These are phyloP conservation scores for Ajuga chamaepitys DNA, from an alignment of 257 asterid species.

Conservation along the genomic window DNA sequence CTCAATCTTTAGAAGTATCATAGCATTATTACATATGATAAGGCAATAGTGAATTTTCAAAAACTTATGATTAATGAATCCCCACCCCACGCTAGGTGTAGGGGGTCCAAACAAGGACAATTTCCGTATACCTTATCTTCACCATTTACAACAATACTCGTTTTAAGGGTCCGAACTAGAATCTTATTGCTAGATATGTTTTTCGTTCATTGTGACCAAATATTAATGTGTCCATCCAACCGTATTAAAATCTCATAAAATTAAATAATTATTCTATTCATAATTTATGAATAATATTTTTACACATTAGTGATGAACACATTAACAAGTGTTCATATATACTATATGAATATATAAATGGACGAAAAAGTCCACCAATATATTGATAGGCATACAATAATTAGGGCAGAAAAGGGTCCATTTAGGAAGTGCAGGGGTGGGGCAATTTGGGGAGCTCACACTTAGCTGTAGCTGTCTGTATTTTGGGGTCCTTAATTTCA, in stretches of 20 bases:
- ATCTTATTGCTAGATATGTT: not conserved
- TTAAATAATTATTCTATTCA: no score
- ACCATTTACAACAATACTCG: not conserved
- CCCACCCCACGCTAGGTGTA: conserved; percentile 12
- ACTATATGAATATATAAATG: not conserved
- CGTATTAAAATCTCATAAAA: no score
- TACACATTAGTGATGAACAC: no score
- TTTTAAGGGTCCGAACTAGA: not conserved
- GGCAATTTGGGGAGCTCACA: conserved; percentile 15
- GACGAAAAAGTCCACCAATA: conserved; percentile 11
- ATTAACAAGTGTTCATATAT: not conserved
- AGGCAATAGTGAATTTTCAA: not conserved
- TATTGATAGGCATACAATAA: conserved; percentile 5
- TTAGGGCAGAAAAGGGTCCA: conserved; percentile 18
- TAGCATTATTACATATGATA: not conserved
- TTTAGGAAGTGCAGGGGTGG: conserved; percentile 13
- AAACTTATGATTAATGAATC: conserved; percentile 12
- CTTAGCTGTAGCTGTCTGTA: conserved; percentile 34
- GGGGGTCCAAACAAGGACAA: conserved; percentile 26
- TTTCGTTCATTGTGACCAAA: no score
- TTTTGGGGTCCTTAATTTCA: conserved; percentile 26
- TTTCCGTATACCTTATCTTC: conserved; percentile 27
- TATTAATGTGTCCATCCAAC: no score
- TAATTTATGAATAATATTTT: no score
- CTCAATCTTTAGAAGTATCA: no score